Evolutionary conservation across 257 asterid species (phyloP), one percentile per base, ranked within the genome.

Genomic region (Rhazya stricta): DNA sequence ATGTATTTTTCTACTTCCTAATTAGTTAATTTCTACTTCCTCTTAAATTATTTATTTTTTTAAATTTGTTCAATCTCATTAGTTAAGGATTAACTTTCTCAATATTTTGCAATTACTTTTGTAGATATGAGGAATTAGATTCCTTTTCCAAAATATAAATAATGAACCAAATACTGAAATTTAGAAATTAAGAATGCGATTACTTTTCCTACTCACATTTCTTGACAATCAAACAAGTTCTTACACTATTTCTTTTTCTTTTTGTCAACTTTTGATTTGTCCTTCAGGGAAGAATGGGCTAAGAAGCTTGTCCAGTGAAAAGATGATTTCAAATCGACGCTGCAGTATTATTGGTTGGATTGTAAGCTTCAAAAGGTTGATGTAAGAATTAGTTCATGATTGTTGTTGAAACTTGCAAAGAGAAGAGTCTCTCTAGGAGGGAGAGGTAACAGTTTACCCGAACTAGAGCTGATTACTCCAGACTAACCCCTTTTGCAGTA

Each of bases 261-360:
- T 45, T 73, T 48, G 6, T 73, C 29, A 36, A 21, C 32, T 43
- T 60, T 25, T 41, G 39, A 66, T 69, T 43, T 9, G 41, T 36
- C 46, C 30, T 86, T 73, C 85, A 93, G 98, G 93, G 93, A 84
- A 79, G 97, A 91, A 80, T 93, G 97, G 97, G 89, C 88, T 54
- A 87, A 82, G 69, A 93, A 93, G 78, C 89, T 93, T 53, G 73
- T 83, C 69, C 96, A 93, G 84, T 93, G 95, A 93, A 93, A 82
- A 78, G 71, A 83, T 81, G 98, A 91, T 86, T 84, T 93, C 81
- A 82, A 79, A 75, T 93, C 98, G 21, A 89, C 97, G 5, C 76
- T 93, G 83, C 89, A 91, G 76, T 97, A 93, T 86, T 93, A 93
- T 72, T 91, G 97, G 97, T 81, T 93, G 81, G 98, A 97, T 73